Percentiles rank a stretch among this genome's conserved stretches.
phyloP scores from a whole-genome alignment of 805 yeast genomes.

The Scheffersomyces stipitis region DNA sequence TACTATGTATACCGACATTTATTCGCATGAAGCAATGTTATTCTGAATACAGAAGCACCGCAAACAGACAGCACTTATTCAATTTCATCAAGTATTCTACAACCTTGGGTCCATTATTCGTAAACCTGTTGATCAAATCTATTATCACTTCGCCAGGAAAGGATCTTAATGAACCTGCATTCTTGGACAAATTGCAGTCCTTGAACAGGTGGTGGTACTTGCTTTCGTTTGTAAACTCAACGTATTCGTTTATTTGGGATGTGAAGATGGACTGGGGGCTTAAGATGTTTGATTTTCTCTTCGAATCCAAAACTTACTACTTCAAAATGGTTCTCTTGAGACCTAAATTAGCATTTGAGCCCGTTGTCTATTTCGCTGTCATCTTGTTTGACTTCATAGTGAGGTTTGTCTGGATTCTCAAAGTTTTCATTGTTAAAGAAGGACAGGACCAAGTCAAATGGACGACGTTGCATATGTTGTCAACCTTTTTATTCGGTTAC shows the following conservation, averaged over 20 bases:
- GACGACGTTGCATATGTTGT: constrained; percentile 13
- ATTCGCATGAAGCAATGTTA: constrained; percentile 83
- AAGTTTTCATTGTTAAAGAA: constrained; percentile 40
- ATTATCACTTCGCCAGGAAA: constrained; percentile 6
- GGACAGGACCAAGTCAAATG: constrained; percentile 10
- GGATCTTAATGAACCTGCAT: constrained; percentile 9
- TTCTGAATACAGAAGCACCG: constrained; percentile 57
- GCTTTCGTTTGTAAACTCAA: constrained; percentile 57
- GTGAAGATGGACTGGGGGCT: constrained; percentile 85
- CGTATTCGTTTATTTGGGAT: constrained; percentile 88
- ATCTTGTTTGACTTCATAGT: constrained; percentile 60
- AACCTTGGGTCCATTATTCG: constrained; percentile 44
- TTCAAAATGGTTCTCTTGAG: constrained; percentile 13
- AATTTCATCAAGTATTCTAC: constrained; percentile 77
- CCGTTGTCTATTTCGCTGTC: constrained; percentile 52
- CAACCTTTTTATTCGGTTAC: constrained; percentile 36
- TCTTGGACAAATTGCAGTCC: constrained; percentile 14
- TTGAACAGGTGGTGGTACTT: constrained; percentile 45
- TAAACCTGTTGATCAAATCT: constrained; percentile 25
- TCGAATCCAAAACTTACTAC: constrained; percentile 6
- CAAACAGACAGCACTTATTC: constrained; percentile 55
- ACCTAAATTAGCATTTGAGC: constrained; percentile 25
- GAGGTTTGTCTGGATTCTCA: constrained; percentile 76
- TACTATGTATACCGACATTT: constrained; percentile 57
- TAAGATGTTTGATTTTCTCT: constrained; percentile 44